Evolutionary conservation across 2,329 filamentous ascomycete genomes (phyloP), one percentile per base, ranked within the genome.

Genomic region (Fusarium aywerte): DNA sequence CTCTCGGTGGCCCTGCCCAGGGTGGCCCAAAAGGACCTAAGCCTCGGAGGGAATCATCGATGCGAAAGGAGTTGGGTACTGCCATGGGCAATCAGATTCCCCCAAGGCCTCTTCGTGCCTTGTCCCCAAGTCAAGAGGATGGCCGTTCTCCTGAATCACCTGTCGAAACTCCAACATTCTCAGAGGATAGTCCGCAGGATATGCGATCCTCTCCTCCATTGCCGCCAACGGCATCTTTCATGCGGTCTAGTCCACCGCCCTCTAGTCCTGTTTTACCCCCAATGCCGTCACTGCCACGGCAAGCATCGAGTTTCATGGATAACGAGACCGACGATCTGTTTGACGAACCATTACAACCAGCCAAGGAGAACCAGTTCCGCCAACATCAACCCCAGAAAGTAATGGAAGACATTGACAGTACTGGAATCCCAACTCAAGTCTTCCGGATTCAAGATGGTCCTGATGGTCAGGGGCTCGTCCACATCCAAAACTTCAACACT

Each of bases 141-240:
- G 77, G 75, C n/a, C 82, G 82, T 8, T 88, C 86, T 5, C 86
- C 86, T 9, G 85, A 87, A 21, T 87, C 85, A 13, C 69, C 80
- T 33, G 84, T 78, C 0, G 82, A 80, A 15, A 87, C 85, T 2
- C 85, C 85, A 7, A 79, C 81, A 32, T 83, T 81, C 36, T 85
- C 87, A 52, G 86, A 83, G 51, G 83, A 90, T 56, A 96, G 93
- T 51, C 91, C 93, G 5, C 89, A 88, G 47, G 92, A 92, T 53
- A 92, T 98, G 70, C 91, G 91, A 2, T 98, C 96, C 0, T 98
- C 95, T 5, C 95, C 95, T 15, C 96, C 96, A 1, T 84, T 96
- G 2, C 88, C 93, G 65, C 85, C 87, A 67, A 85, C 85, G 35
- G 82, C 83, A 29, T 78, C 83, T 40, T 88, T 83, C 68, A 80